Evolutionary conservation across 208 protist species (phyloP).

Genomic region (Endotrypanum monterogeii): DNA sequence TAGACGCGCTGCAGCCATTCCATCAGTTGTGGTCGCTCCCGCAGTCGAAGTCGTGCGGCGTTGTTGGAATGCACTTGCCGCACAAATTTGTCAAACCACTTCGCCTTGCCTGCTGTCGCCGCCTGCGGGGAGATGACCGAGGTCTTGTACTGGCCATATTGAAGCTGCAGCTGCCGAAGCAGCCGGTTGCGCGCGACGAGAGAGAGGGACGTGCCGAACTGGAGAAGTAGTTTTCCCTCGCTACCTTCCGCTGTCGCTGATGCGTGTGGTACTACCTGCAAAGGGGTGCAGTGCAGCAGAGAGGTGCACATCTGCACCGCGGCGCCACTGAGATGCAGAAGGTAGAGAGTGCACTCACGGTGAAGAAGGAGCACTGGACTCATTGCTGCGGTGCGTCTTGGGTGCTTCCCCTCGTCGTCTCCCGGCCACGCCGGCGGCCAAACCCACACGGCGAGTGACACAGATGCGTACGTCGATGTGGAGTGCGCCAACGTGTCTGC

Average conservation of each 20-base stretch:
- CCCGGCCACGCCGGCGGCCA: slow-evolving; percentile 26
- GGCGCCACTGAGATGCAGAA: slow-evolving; percentile 37
- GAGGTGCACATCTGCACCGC: slow-evolving; percentile 39
- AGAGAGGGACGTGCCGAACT: slow-evolving; percentile 25
- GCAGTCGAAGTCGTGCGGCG: slow-evolving; percentile 22
- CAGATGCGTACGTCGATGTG: slow-evolving; percentile 24
- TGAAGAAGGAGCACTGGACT: slow-evolving; percentile 40
- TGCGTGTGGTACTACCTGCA: slow-evolving; percentile 7
- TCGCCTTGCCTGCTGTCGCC: slow-evolving; percentile 11
- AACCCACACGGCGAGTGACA: slow-evolving; percentile 32
- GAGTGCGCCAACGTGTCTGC: slow-evolving; percentile 19
- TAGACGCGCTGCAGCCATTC: slow-evolving; percentile 28
- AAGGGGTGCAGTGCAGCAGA: slow-evolving; percentile 24
- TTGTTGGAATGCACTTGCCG: slow-evolving; percentile 10
- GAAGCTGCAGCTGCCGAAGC: slow-evolving; percentile 25
- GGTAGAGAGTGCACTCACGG: slow-evolving; percentile 31
- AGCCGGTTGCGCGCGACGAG: slow-evolving; percentile 13
- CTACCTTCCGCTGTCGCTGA: neutral
- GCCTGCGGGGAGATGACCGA: slow-evolving; percentile 6
- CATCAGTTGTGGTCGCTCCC: slow-evolving; percentile 20
- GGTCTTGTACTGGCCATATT: slow-evolving; percentile 20
- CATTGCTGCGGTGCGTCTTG: slow-evolving; percentile 1
- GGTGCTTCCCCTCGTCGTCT: neutral
- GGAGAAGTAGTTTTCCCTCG: slow-evolving; percentile 9
- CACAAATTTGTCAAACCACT: slow-evolving; percentile 34